Conservation (phyloP, 352 stramenopile genomes). For the Phytopythium mirpurense region DNA sequence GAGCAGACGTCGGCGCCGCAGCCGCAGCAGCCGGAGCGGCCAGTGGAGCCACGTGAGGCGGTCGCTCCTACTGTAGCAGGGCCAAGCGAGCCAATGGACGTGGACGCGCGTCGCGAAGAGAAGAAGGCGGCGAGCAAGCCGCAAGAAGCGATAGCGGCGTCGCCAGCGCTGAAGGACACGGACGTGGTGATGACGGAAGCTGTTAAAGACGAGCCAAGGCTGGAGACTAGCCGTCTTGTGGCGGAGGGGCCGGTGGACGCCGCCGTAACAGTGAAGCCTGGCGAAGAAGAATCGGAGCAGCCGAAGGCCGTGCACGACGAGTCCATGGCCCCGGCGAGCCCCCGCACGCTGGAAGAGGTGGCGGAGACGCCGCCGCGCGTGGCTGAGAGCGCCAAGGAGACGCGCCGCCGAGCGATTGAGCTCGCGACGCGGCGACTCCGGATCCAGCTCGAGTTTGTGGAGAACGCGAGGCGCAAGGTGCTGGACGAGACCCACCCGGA, state of each 20-base stretch:
- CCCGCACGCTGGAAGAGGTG: not conserved
- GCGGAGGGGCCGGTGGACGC: not conserved
- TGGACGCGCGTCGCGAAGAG: not conserved
- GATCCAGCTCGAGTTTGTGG: slow-evolving; percentile 69
- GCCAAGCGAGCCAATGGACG: slow-evolving; percentile 1
- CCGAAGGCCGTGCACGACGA: not conserved
- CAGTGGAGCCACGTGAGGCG: not conserved
- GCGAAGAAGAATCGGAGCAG: not conserved
- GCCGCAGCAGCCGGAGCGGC: not conserved
- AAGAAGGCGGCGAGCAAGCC: not conserved
- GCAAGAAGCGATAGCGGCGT: not conserved
- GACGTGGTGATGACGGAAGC: not conserved
- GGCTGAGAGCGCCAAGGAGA: slow-evolving; percentile 4
- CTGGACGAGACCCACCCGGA: slow-evolving; percentile 65
- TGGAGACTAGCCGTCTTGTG: not conserved
- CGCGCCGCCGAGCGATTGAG: slow-evolving; percentile 11
- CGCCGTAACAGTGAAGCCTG: not conserved
- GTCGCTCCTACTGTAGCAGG: not conserved
- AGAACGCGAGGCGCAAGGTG: slow-evolving; percentile 61
- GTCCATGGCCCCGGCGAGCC: not conserved
- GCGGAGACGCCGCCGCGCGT: not conserved
- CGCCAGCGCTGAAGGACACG: too few relatives aligned
- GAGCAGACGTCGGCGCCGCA: not conserved
- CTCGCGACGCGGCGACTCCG: slow-evolving; percentile 31
- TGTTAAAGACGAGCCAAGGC: too few relatives aligned